Evolutionary conservation across 2,329 filamentous ascomycete species (phyloP).

Genomic region (Cytospora schulzeri): DNA sequence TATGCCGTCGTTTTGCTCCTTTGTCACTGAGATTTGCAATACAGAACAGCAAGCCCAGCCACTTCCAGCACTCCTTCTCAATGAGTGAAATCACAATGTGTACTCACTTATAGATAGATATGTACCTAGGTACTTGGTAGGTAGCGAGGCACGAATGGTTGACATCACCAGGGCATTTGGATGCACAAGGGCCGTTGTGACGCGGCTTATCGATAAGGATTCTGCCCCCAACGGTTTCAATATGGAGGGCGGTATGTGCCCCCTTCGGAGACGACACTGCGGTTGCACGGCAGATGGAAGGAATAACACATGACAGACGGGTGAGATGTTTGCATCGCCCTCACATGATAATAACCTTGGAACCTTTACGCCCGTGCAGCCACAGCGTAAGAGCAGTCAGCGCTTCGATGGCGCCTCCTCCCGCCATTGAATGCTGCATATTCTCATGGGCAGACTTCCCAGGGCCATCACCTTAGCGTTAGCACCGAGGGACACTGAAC

Average conservation of each 20-base stretch:
- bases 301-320: not conserved
- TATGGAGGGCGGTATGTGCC: not conserved
- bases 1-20: not conserved
- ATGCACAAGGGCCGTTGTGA: not conserved
- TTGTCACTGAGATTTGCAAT: not conserved
- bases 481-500: not conserved
- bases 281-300: not conserved
- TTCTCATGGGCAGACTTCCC: not conserved
- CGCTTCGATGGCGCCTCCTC: not conserved
- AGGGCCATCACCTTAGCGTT: not conserved
- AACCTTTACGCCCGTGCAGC: not conserved
- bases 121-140: too few species aligned
- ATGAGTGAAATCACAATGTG: not conserved
- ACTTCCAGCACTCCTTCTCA: not conserved
- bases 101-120: not conserved
- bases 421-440: not conserved
- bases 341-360: not conserved
- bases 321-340: not conserved
- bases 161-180: constrained; percentile 7
- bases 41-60: not conserved
- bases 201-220: not conserved
- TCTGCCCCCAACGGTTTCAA: not conserved
- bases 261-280: not conserved
- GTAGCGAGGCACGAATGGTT: not conserved
- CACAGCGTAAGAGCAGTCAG: not conserved